Evolutionary conservation across 2,329 filamentous ascomycete genomes (phyloP).

Genomic region (Didymella segeticola): DNA sequence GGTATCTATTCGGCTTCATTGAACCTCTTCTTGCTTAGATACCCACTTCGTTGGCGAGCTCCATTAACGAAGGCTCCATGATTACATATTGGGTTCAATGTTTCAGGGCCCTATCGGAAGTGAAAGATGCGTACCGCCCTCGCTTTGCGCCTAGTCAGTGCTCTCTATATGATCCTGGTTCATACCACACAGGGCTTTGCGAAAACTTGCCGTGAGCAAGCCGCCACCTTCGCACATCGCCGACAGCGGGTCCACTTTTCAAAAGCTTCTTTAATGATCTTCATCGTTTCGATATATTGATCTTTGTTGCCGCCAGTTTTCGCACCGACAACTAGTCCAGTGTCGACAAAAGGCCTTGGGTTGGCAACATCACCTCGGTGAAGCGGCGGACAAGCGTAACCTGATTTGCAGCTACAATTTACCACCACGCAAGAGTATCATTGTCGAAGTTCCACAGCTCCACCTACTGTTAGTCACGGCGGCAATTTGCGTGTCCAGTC

Average conservation of each 20-base stretch:
- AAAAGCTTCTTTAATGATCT: slow-evolving; percentile 8
- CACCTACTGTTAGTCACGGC: not conserved
- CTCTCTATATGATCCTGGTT: slow-evolving; percentile 10
- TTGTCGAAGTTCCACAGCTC: not conserved
- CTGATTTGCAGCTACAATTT: not conserved
- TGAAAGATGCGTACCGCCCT: not conserved
- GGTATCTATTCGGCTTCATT: not conserved
- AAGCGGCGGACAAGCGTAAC: not conserved
- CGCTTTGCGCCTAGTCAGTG: slow-evolving; percentile 1
- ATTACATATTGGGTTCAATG: not conserved
- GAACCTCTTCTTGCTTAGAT: not conserved
- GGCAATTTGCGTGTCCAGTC: not conserved
- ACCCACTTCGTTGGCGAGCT: no score
- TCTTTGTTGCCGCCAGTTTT: slow-evolving; percentile 1
- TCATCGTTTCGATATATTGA: slow-evolving; percentile 22
- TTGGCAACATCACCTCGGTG: not conserved
- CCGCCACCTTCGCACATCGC: not conserved
- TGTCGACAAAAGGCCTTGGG: not conserved
- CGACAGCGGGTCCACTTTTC: slow-evolving; percentile 2
- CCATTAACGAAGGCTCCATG: no score
- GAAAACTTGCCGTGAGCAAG: slow-evolving; percentile 4
- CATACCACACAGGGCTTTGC: slow-evolving; percentile 7
- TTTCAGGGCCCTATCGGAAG: not conserved
- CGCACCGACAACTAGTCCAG: not conserved
- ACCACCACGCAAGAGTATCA: not conserved